Conservation (phyloP, 2,329 filamentous ascomycete genomes). For the Colletotrichum graminicola region DNA sequence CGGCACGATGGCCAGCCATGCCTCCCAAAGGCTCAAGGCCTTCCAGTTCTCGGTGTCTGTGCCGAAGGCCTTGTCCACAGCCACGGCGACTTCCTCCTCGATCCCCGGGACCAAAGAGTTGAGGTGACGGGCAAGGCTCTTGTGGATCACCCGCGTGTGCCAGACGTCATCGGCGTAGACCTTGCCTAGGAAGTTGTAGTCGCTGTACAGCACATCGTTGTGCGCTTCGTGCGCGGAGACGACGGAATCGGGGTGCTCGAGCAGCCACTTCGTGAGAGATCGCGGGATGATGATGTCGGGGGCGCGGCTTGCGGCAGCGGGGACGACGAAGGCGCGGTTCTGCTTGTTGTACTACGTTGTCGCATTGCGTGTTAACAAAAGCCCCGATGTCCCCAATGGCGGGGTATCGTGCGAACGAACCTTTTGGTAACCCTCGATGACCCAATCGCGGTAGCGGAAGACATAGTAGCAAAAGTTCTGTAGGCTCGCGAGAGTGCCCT, state of each 20-base stretch:
- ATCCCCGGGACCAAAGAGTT: slow-evolving; percentile 55
- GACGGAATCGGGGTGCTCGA: slow-evolving; percentile 60
- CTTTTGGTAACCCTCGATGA: slow-evolving; percentile 58
- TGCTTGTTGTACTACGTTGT: slow-evolving; percentile 55
- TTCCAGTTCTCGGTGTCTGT: slow-evolving; percentile 53
- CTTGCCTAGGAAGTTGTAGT: slow-evolving; percentile 59
- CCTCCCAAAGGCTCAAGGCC: slow-evolving; percentile 58
- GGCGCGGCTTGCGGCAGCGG: slow-evolving; percentile 55
- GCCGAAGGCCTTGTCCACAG: slow-evolving; percentile 52
- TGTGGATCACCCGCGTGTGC: slow-evolving; percentile 58
- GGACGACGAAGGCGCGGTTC: slow-evolving; percentile 56
- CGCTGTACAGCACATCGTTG: slow-evolving; percentile 52
- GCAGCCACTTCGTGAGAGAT: slow-evolving; percentile 59
- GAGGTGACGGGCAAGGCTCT: slow-evolving; percentile 57
- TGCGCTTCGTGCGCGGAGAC: slow-evolving; percentile 58
- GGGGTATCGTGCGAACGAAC: slow-evolving; percentile 45
- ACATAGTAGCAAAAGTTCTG: slow-evolving; percentile 57
- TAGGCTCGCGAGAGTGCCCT: slow-evolving; percentile 52
- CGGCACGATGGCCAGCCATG: slow-evolving; percentile 58
- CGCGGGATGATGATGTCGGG: slow-evolving; percentile 60
- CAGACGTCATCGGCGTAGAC: slow-evolving; percentile 53
- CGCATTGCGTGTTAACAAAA: not conserved
- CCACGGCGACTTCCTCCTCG: slow-evolving; percentile 55
- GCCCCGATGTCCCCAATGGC: not conserved
- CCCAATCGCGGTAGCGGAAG: slow-evolving; percentile 54